phyloP scores from a whole-genome alignment of 2,329 filamentous ascomycete genomes.

The Chaetothyriales sp. region DNA sequence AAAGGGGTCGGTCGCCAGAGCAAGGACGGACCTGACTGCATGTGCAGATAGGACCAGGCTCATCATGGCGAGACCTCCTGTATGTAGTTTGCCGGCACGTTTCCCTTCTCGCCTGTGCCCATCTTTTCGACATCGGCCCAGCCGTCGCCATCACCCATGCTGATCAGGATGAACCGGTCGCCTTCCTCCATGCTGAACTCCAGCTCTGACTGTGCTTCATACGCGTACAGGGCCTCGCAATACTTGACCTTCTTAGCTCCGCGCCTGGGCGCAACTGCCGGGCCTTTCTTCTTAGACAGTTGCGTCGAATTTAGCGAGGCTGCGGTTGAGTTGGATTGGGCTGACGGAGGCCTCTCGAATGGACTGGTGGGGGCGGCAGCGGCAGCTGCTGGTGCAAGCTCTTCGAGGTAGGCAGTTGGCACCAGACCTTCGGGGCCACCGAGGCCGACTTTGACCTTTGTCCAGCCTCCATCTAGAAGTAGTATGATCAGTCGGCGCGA shows the following conservation, averaged over 20 bases:
- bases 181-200: conserved; percentile 87
- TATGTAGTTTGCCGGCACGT: conserved; percentile 88
- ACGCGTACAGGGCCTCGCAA: conserved; percentile 85
- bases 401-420: conserved; percentile 70
- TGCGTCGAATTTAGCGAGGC: conserved; percentile 47
- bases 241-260: conserved; percentile 91
- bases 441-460: conserved; percentile 60
- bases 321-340: conserved; percentile 54
- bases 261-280: conserved; percentile 74
- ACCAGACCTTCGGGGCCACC: conserved; percentile 60
- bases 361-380: no score
- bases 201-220: conserved; percentile 65
- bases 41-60: background rate
- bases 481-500: conserved; percentile 5
- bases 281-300: conserved; percentile 66
- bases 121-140: conserved; percentile 96
- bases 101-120: conserved; percentile 49
- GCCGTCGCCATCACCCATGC: conserved; percentile 76
- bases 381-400: conserved; percentile 35
- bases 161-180: conserved; percentile 79
- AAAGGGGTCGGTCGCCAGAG: no score
- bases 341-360: background rate
- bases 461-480: conserved; percentile 76
- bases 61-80: conserved; percentile 40
- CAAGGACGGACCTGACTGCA: no score